phyloP scores from a whole-genome alignment of 768 basidiomycete genomes.

The Coprinopsis cinerea region DNA sequence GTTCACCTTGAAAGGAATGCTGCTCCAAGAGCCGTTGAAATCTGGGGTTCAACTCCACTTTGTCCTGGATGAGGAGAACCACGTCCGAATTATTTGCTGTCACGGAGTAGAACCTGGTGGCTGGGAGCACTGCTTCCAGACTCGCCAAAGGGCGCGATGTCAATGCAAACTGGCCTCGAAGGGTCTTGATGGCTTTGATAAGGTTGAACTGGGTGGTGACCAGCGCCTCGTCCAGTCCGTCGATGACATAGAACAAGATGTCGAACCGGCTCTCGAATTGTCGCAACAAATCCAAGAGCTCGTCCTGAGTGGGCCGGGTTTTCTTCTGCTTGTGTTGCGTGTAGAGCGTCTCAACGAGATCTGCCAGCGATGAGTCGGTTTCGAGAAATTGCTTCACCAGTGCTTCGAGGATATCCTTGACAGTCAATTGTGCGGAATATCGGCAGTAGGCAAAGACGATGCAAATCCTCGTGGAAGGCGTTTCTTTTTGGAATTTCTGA shows the following conservation, averaged over 20 bases:
- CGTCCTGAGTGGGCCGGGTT: background rate
- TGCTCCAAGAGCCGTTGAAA: background rate
- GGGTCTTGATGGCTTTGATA: background rate
- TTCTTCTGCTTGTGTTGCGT: background rate
- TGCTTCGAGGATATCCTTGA: background rate
- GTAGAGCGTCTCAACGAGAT: background rate
- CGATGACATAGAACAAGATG: background rate
- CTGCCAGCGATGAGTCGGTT: background rate
- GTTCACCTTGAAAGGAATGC: background rate
- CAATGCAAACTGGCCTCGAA: background rate
- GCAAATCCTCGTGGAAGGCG: background rate
- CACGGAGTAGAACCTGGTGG: background rate
- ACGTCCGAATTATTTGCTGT: background rate
- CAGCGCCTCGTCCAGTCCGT: constrained; percentile 3
- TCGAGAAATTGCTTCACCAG: background rate
- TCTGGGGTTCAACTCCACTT: background rate
- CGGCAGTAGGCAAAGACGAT: constrained; percentile 3
- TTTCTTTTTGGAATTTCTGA: background rate
- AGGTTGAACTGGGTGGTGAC: constrained; percentile 1
- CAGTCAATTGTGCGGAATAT: background rate
- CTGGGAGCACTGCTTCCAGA: background rate
- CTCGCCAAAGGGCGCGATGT: constrained; percentile 1
- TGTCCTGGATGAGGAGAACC: background rate
- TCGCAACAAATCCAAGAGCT: background rate
- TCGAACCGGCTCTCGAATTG: background rate